Evolutionary conservation across 2,329 filamentous ascomycete species (phyloP).

Genomic region (Coniella vitis): DNA sequence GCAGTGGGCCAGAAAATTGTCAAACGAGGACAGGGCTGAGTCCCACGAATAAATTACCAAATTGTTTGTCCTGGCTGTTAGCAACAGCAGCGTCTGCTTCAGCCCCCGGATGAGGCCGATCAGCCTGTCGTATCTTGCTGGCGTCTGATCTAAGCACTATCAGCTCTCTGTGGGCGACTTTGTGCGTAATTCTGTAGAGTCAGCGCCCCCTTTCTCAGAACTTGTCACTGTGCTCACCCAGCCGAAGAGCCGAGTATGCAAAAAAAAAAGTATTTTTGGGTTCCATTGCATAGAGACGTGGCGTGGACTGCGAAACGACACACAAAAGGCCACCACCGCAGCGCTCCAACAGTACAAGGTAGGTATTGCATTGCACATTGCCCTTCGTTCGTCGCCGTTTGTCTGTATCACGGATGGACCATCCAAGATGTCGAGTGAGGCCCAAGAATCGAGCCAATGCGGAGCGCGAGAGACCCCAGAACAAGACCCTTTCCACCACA

Average conservation of each 20-base stretch:
- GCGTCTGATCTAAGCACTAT: neutral
- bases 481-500: no score
- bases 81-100: conserved; percentile 8
- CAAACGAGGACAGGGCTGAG: conserved; percentile 14
- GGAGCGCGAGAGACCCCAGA: no score
- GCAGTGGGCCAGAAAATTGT: neutral
- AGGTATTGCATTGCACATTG: no score
- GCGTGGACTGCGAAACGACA: no score
- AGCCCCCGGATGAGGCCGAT: conserved; percentile 5
- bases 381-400: no score
- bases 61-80: conserved; percentile 17
- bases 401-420: no score
- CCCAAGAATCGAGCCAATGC: no score
- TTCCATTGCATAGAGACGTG: no score
- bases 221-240: neutral
- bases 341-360: no score
- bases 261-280: no score
- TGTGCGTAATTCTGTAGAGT: neutral
- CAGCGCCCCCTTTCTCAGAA: neutral
- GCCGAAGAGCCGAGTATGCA: neutral
- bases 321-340: no score
- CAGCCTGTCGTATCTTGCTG: conserved; percentile 2
- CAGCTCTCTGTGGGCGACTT: neutral
- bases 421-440: no score
- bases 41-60: conserved; percentile 15